phyloP scores from a whole-genome alignment of 179 eudicot species.

The Silene vulgaris region DNA sequence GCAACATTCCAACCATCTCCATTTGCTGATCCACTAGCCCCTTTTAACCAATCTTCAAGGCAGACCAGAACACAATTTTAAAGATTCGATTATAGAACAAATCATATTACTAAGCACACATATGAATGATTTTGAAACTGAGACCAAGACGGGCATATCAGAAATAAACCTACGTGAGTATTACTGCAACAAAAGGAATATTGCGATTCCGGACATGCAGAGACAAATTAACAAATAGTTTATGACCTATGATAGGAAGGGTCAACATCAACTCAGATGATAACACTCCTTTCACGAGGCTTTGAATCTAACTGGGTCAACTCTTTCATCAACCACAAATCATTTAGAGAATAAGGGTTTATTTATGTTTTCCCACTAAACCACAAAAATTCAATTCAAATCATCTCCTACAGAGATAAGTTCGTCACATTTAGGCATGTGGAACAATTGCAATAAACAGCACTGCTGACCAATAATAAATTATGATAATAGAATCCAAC shows the following conservation, averaged over 20 bases:
- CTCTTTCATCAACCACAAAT: background rate
- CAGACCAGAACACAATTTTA: slow-evolving; percentile 4
- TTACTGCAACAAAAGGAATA: background rate
- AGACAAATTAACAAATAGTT: background rate
- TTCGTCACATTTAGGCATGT: background rate
- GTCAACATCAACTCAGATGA: background rate
- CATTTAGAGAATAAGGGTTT: background rate
- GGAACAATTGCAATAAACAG: background rate
- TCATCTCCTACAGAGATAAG: slow-evolving; percentile 5
- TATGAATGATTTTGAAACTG: background rate
- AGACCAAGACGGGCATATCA: background rate
- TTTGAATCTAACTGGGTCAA: slow-evolving; percentile 2
- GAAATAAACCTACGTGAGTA: background rate
- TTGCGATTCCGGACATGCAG: background rate
- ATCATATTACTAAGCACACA: slow-evolving; percentile 9
- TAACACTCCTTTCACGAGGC: background rate
- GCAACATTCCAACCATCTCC: slow-evolving; percentile 52
- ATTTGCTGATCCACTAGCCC: slow-evolving; percentile 50
- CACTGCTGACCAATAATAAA: background rate
- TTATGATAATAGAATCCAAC: background rate
- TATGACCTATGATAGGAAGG: background rate
- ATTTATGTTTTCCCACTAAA: background rate
- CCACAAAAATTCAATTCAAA: background rate
- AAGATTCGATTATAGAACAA: background rate
- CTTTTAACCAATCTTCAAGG: slow-evolving; percentile 68